Evolutionary conservation across 768 basidiomycete genomes (phyloP).

Genomic region (Hericium rajendrae): DNA sequence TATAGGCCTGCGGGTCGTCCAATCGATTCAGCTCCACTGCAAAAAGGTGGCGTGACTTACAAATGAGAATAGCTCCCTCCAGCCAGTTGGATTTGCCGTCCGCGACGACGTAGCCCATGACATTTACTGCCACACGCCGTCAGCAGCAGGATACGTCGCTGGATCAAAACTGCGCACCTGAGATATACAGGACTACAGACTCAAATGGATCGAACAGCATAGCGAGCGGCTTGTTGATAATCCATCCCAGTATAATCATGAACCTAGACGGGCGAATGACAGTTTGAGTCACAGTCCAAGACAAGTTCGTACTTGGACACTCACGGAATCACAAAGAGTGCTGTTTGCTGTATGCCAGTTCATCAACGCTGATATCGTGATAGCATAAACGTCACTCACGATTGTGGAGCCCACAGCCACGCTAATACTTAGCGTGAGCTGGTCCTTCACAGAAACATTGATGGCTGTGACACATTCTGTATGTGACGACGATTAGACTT

Average conservation of each 20-base stretch:
- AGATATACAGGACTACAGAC: constrained; percentile 43
- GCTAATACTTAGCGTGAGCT: constrained; percentile 73
- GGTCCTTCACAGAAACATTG: constrained; percentile 79
- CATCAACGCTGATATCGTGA: background rate
- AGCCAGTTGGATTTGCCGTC: constrained; percentile 92
- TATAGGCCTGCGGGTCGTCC: constrained; percentile 32
- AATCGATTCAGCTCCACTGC: background rate
- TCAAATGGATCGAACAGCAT: constrained; percentile 86
- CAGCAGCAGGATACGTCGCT: background rate
- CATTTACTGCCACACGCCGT: constrained; percentile 23
- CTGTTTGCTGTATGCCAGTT: constrained; percentile 47
- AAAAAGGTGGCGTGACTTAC: constrained; percentile 22
- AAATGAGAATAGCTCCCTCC: constrained; percentile 77
- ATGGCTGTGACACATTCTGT: constrained; percentile 84
- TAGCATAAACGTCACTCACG: constrained; percentile 28
- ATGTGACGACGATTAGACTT: background rate
- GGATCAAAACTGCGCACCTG: constrained; percentile 24
- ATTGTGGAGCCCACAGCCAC: constrained; percentile 77
- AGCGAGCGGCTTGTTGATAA: constrained; percentile 66
- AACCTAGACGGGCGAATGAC: constrained; percentile 32
- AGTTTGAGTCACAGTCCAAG: background rate
- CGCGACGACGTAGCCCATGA: constrained; percentile 76
- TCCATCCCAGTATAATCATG: constrained; percentile 75
- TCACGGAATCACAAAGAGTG: constrained; percentile 57
- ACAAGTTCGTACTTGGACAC: constrained; percentile 13